Base-by-base conservation (phyloP, 1,284 basidiomycete genomes). In the Naganishia liquefaciens region DNA sequence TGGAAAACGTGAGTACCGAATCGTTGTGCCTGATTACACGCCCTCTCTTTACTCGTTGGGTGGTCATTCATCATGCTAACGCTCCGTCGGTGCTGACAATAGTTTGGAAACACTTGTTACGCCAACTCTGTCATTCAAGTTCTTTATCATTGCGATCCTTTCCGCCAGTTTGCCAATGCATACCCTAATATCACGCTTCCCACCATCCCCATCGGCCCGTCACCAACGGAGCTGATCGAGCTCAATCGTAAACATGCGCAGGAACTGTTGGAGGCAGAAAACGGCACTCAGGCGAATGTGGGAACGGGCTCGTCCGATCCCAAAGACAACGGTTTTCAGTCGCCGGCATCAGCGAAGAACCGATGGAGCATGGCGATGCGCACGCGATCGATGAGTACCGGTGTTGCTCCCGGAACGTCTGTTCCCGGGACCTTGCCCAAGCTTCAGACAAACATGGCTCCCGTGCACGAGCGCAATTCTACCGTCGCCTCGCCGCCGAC, bases 121-220 rank as follows among this genome's bases (percentile, higher is more conserved):
- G 93, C 90, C 81, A 99, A 98, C 80, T 98, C 95, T 19, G 91
- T 99, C 30, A 84, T 99, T 11, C 95, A 99, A 78, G 89, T 95
- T 0, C 86, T 99, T 62, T 99, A 97, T 80, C 89, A 88, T 70
- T 91, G 89, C 70, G 78, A 82, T n/a, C 89, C 90, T 0, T 91
- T 93, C 74, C 83, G 90, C 44, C 85, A 89, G 49, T 87, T 90
- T 65, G 80, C 92, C 68, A 82, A 86, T 54, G 83, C 86, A 54
- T 83, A 86, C 66, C 78, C 82, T 27, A 73, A 76, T 64, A 66
- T 72, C 15, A 68, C 68, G 19, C 71, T 73, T 33, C 74, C 77
- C 33, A 72, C 73, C 57, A 73, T 74, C 57, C 75, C 71, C n/a
- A 68, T 77, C 30, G 77, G 74, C 17, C 76, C 76, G 5, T 66